A percentile compares a stretch with the other conserved stretches of the same genome.
Evolutionary conservation across 768 basidiomycete genomes (phyloP).

Genomic region (Amanita phalloides): DNA sequence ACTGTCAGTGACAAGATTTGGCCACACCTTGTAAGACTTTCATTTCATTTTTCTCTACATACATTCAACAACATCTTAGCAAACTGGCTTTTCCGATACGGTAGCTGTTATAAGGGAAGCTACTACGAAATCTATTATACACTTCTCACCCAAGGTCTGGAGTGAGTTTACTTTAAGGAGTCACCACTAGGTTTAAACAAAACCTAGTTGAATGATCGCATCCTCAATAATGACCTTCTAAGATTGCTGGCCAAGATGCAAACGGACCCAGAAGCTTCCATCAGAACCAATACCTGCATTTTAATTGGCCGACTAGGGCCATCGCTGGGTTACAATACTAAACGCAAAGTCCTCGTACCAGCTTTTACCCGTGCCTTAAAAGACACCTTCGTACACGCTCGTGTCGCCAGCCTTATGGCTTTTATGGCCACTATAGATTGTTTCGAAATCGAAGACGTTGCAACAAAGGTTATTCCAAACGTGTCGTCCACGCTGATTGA

Average conservation of each 20-base stretch:
- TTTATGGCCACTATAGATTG: constrained; percentile 91
- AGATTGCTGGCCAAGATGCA: constrained; percentile 90
- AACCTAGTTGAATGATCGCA: constrained; percentile 71
- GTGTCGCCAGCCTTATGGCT: constrained; percentile 91
- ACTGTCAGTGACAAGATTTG: constrained; percentile 83
- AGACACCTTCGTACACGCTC: constrained; percentile 85
- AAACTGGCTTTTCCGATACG: constrained; percentile 93
- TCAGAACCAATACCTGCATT: constrained; percentile 96
- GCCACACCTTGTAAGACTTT: constrained; percentile 69
- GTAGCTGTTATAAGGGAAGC: constrained; percentile 92
- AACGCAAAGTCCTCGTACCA: constrained; percentile 93
- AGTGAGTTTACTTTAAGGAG: not conserved
- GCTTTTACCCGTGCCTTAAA: constrained; percentile 87
- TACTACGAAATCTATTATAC: constrained; percentile 79
- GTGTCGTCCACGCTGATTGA: constrained; percentile 76
- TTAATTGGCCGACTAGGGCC: constrained; percentile 88
- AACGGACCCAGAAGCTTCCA: constrained; percentile 85
- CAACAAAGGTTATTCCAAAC: constrained; percentile 81
- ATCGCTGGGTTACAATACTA: constrained; percentile 76
- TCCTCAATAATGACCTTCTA: constrained; percentile 94
- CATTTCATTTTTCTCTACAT: not conserved
- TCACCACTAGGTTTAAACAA: constrained; percentile 18
- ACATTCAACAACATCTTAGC: constrained; percentile 32
- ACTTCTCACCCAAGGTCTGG: constrained; percentile 74
- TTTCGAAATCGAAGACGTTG: constrained; percentile 82